Conservation (phyloP, 2,329 filamentous ascomycete species). For the Graphiopsis chlorocephala region DNA sequence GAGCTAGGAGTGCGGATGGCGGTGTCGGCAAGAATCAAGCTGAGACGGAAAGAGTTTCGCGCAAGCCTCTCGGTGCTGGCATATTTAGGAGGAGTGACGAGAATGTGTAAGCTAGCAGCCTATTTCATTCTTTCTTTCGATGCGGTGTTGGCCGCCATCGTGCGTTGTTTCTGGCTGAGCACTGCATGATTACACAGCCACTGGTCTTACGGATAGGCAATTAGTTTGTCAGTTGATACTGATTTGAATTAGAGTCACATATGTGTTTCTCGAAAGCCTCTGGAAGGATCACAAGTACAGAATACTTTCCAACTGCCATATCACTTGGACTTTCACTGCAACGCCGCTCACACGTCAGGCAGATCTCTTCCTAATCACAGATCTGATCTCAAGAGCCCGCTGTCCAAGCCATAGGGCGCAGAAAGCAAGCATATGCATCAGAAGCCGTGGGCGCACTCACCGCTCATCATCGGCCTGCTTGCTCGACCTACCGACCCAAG, state of each 20-base stretch:
- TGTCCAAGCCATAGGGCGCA: background rate
- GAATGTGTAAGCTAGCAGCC: background rate
- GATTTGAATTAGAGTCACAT: background rate
- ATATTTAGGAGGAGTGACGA: constrained; percentile 9
- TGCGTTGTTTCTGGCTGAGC: too few relatives aligned
- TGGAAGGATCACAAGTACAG: background rate
- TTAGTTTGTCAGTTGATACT: background rate
- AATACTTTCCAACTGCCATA: background rate
- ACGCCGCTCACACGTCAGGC: background rate
- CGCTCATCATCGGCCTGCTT: background rate
- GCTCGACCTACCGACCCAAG: background rate
- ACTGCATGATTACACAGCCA: background rate
- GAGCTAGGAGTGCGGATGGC: constrained; percentile 3
- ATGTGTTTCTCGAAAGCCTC: background rate
- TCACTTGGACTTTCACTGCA: background rate
- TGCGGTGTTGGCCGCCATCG: background rate
- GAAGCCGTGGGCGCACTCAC: background rate
- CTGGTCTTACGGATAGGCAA: background rate
- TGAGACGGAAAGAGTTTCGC: background rate
- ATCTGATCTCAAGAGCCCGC: background rate
- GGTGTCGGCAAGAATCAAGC: background rate
- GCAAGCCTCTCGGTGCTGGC: constrained; percentile 5
- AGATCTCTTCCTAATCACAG: too few relatives aligned
- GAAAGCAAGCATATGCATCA: background rate
- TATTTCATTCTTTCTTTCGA: background rate